Evolutionary conservation across 2,329 filamentous ascomycete species (phyloP).

Genomic region (Pyricularia grisea): DNA sequence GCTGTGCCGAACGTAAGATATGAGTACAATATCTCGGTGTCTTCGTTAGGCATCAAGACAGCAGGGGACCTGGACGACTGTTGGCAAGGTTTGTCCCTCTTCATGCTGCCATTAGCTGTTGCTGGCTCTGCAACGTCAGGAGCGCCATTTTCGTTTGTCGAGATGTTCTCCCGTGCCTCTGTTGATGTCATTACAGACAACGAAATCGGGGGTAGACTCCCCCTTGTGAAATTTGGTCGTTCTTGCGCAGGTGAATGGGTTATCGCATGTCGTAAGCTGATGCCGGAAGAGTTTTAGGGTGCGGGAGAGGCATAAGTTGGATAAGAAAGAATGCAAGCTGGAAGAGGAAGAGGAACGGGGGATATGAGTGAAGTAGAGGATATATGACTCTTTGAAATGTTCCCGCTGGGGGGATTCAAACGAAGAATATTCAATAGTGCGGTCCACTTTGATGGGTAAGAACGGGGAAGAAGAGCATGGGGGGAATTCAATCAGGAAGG

Average conservation of each 20-base stretch:
- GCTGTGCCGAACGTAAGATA: slow-evolving; percentile 31
- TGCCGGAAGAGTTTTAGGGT: neutral
- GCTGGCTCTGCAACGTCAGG: neutral
- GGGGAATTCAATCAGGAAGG: neutral
- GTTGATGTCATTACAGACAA: neutral
- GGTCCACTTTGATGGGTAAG: neutral
- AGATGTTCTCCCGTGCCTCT: neutral
- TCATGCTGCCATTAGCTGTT: neutral
- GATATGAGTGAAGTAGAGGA: neutral
- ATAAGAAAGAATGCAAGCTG: neutral
- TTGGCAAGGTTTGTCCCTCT: neutral
- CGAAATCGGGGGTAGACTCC: neutral
- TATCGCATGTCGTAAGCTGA: neutral
- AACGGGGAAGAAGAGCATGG: neutral
- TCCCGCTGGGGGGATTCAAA: neutral
- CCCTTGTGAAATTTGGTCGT: neutral
- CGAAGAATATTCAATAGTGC: neutral
- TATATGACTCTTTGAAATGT: neutral
- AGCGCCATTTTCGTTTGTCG: neutral
- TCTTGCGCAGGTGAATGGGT: neutral
- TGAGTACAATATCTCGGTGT: slow-evolving; percentile 9
- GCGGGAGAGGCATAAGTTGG: neutral
- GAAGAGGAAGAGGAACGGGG: neutral
- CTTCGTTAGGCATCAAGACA: neutral
- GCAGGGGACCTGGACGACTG: neutral